Conservation (phyloP, 345 rosid genomes). For the Brassica napus region Da-Ae NC_063436.1:2286001-2286500, state of each 20-base stretch:
- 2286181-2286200: constrained; percentile 83
- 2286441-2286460: constrained; percentile 85
- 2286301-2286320: constrained; percentile 92
- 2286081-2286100: constrained; percentile 98
- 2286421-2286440: constrained; percentile 87
- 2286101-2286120: constrained; percentile 85
- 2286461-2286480: constrained; percentile 98
- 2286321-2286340: constrained; percentile 85
- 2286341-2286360: constrained; percentile 87
- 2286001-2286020: constrained; percentile 71
- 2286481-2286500: constrained; percentile 91
- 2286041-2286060: constrained; percentile 61
- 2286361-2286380: constrained; percentile 93
- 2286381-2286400: constrained; percentile 86
- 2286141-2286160: constrained; percentile 72
- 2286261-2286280: background rate
- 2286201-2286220: background rate
- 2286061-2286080: constrained; percentile 99
- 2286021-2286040: constrained; percentile 46
- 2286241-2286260: background rate
- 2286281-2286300: constrained; percentile 68
- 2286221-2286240: constrained; percentile 25
- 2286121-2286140: constrained; percentile 73
- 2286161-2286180: constrained; percentile 74
- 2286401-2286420: constrained; percentile 86